A percentile compares a stretch with the other conserved stretches of the same genome.
Evolutionary conservation across 2,329 filamentous ascomycete genomes (phyloP).

Genomic region (Cercospora sesami): DNA sequence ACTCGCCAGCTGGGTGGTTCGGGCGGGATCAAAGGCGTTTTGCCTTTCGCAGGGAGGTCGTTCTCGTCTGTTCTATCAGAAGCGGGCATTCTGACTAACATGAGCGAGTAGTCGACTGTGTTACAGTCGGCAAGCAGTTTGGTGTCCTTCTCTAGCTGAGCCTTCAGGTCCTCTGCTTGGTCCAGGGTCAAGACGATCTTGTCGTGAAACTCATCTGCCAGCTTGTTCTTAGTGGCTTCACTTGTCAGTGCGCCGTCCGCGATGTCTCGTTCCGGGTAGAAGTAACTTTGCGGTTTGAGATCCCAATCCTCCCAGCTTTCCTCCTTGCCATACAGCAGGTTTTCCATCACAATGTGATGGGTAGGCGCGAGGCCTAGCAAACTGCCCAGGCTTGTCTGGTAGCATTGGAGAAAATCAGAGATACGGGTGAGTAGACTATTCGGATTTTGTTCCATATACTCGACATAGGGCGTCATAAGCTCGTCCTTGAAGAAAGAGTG

Average conservation of each 20-base stretch:
- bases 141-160: slow-evolving; percentile 62
- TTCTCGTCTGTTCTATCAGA: slow-evolving; percentile 10
- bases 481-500: slow-evolving; percentile 69
- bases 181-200: slow-evolving; percentile 59
- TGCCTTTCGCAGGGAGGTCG: slow-evolving; percentile 13
- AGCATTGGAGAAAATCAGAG: slow-evolving; percentile 65
- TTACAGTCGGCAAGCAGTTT: slow-evolving; percentile 62
- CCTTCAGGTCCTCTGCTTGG: slow-evolving; percentile 58
- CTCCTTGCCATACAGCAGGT: slow-evolving; percentile 64
- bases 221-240: slow-evolving; percentile 63
- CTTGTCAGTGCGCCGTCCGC: slow-evolving; percentile 63
- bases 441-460: slow-evolving; percentile 62
- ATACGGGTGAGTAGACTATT: slow-evolving; percentile 68
- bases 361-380: slow-evolving; percentile 62
- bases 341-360: slow-evolving; percentile 78
- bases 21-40: slow-evolving; percentile 37
- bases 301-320: slow-evolving; percentile 70
- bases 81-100: slow-evolving; percentile 61
- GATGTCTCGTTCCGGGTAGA: slow-evolving; percentile 73
- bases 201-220: slow-evolving; percentile 68
- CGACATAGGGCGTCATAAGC: slow-evolving; percentile 63
- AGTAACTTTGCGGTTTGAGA: slow-evolving; percentile 72
- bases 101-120: slow-evolving; percentile 74
- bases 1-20: slow-evolving; percentile 55
- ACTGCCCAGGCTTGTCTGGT: slow-evolving; percentile 59